phyloP scores from a whole-genome alignment of 305 asterid genomes.

The Solanum hybrid region DNA sequence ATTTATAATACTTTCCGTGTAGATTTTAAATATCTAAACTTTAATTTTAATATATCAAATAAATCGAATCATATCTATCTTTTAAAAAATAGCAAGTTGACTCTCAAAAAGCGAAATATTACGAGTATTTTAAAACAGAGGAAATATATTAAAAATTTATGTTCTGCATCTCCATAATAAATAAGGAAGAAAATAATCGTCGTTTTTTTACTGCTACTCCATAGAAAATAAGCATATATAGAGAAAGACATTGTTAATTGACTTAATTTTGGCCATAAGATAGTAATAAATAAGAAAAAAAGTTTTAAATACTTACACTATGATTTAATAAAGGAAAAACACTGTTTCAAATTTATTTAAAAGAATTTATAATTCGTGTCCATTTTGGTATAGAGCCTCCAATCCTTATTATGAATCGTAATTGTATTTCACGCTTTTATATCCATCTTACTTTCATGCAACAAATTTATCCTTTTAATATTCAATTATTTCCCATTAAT shows the following conservation, averaged over 20 bases:
- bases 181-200: background rate
- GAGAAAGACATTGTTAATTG: background rate
- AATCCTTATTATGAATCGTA: background rate
- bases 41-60: background rate
- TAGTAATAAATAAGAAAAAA: background rate
- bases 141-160: no score
- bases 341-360: background rate
- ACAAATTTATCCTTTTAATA: background rate
- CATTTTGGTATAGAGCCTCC: background rate
- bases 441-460: background rate
- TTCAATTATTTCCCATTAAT: background rate
- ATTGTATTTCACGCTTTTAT: background rate
- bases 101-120: background rate
- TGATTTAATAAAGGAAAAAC: background rate
- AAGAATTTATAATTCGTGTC: background rate
- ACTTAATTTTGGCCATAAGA: background rate
- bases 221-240: no score
- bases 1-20: no score
- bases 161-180: background rate
- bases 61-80: background rate
- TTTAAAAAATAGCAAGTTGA: no score
- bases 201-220: background rate
- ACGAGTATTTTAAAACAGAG: no score
- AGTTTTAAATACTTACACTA: background rate
- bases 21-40: background rate